Evolutionary conservation across 345 rosid species (phyloP).

Genomic region (Lepidium didymum): DNA sequence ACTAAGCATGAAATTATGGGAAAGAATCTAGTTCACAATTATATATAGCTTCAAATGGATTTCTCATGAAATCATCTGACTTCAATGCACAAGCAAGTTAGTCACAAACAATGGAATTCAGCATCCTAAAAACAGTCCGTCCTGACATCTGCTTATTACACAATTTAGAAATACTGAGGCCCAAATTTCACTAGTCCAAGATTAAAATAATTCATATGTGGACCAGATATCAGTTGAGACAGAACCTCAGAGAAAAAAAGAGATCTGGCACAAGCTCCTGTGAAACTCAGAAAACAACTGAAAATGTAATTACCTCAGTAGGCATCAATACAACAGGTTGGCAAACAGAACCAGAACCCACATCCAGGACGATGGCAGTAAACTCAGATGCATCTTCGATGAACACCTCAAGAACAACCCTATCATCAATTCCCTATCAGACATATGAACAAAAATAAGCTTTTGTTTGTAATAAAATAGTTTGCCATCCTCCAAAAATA

Average conservation of each 20-base stretch:
- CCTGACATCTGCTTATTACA: not conserved
- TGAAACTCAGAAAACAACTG: constrained; percentile 1
- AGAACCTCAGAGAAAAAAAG: not conserved
- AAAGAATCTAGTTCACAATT: not conserved
- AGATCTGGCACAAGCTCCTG: not conserved
- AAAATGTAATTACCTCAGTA: constrained; percentile 59
- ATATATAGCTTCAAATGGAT: not conserved
- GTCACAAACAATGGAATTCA: not conserved
- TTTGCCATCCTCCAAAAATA: not conserved
- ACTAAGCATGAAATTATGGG: not conserved
- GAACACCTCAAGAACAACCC: constrained; percentile 67
- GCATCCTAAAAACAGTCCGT: not conserved
- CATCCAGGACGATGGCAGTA: constrained; percentile 88
- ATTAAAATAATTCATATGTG: not conserved
- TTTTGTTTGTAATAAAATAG: constrained; percentile 2
- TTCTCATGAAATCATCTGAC: not conserved
- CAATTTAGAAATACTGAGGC: not conserved
- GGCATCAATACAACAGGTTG: constrained; percentile 79
- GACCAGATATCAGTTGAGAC: constrained; percentile 1
- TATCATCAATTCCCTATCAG: constrained; percentile 74
- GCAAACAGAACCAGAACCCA: constrained; percentile 67
- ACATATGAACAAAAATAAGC: not conserved
- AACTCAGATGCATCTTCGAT: constrained; percentile 87
- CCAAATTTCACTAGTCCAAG: not conserved
- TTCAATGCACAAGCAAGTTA: not conserved